These are phyloP conservation scores for Erodium texanum DNA, from an alignment of 441 rosid genomes.

Conservation along the genomic window DNA sequence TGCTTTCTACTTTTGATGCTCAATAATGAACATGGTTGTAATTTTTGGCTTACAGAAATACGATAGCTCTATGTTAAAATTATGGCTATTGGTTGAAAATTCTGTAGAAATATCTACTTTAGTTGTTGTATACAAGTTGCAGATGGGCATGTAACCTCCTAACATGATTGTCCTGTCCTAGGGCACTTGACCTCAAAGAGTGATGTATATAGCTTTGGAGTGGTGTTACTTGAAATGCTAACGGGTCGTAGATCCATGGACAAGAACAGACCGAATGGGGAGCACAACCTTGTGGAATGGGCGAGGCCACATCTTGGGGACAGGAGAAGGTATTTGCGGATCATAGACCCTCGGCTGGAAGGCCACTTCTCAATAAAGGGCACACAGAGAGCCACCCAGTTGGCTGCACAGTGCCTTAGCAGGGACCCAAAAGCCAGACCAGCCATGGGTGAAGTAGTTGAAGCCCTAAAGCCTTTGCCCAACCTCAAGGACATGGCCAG, in stretches of 20 bases:
- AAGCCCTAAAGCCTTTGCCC: conserved; percentile 42
- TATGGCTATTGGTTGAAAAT: too few relatives aligned
- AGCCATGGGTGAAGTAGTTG: conserved; percentile 54
- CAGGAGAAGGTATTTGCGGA: conserved; percentile 44
- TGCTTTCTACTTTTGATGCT: too few relatives aligned
- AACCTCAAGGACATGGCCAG: conserved; percentile 56
- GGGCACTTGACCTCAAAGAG: conserved; percentile 64
- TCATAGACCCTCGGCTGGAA: conserved; percentile 59
- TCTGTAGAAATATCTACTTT: too few relatives aligned
- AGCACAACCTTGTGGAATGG: conserved; percentile 65
- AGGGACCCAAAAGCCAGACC: conserved; percentile 65
- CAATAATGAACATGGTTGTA: too few relatives aligned
- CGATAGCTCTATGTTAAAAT: too few relatives aligned
- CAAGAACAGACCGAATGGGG: conserved; percentile 61
- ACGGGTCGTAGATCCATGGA: conserved; percentile 64
- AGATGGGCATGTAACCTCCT: too few relatives aligned
- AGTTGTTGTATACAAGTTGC: too few relatives aligned
- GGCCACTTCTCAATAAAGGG: conserved; percentile 62
- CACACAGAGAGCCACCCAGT: conserved; percentile 58
- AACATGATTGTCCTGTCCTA: conserved; percentile 2
- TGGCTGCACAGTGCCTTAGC: conserved; percentile 58
- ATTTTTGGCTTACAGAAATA: too few relatives aligned
- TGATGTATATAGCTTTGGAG: conserved; percentile 69
- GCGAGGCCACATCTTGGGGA: conserved; percentile 56
- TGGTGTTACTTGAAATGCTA: conserved; percentile 61